Evolutionary conservation across 768 basidiomycete genomes (phyloP), one percentile per base, ranked within the genome.

Genomic region (Lentinula guzmanii): DNA sequence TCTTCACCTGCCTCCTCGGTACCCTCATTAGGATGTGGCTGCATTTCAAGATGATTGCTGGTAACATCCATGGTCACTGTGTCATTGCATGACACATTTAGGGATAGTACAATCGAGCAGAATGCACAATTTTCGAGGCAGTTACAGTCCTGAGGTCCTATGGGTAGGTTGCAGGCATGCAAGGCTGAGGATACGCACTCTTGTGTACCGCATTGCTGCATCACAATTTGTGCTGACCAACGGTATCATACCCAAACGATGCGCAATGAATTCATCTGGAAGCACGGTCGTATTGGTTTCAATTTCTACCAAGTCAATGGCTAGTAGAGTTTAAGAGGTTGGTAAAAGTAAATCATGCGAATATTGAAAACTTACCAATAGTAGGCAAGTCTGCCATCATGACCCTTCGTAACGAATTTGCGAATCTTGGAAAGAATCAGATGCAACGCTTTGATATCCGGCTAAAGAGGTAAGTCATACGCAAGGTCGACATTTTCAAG

Each of bases 341-440:
- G 33, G 35, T 55, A n/a, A 7, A 41, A 28, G 15, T n/a, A 28
- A 6, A 43, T 11, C 3, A 41, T 5, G 31, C 37, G 6, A 15
- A 31, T 15, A n/a, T 31, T 28, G 11, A 1, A 28, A 39, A 79
- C 91, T 70, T 70, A 94, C 95, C 94, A 64, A 99, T 84, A 61
- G 97, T 98, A 16, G 95, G 92, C 64, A 99, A 87, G 73, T 98
- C 95, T 33, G 97, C 96, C 76, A 98, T 95, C 79, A 98, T 89
- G 42, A 93, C 90, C 67, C 97, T 82, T 67, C 97, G 85, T 43
- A 99, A 70, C 5, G 95, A 95, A 75, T 99, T 99, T 58, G 96
- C 96, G 67, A 96, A 90, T 51, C 94, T 95, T 65, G 39, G 39
- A 48, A 52, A 61, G 53, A 62, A 62, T 65, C n/a, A 64, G 60